Percentiles rank a stretch among this genome's conserved stretches.
These are phyloP conservation scores for Dalbergia cultrata DNA, from an alignment of 306 rosid species.

Conservation along the genomic window DNA sequence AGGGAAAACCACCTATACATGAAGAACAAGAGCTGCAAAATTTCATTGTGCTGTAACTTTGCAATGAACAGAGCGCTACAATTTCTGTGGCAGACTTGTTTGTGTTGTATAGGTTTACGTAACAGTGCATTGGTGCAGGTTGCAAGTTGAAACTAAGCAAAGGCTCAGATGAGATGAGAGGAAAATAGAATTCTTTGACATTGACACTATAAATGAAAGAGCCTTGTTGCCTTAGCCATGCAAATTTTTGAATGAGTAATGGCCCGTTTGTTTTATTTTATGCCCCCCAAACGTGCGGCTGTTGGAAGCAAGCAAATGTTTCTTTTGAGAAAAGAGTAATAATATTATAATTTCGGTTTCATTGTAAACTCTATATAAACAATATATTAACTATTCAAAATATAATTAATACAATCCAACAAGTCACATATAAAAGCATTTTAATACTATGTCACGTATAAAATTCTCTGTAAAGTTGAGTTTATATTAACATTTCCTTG, in stretches of 20 bases:
- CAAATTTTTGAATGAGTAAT: not conserved
- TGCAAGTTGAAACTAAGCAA: not conserved
- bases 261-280: too few relatives aligned
- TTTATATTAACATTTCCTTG: too few relatives aligned
- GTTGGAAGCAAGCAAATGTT: too few relatives aligned
- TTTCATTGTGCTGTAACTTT: slow-evolving; percentile 36
- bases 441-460: too few relatives aligned
- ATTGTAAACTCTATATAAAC: too few relatives aligned
- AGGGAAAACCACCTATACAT: slow-evolving; percentile 39
- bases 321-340: too few relatives aligned
- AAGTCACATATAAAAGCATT: too few relatives aligned
- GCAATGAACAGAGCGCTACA: not conserved
- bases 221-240: not conserved
- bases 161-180: slow-evolving; percentile 12
- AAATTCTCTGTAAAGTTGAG: too few relatives aligned
- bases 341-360: too few relatives aligned
- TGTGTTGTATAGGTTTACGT: slow-evolving; percentile 4
- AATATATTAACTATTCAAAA: too few relatives aligned
- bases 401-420: too few relatives aligned
- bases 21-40: slow-evolving; percentile 44
- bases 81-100: slow-evolving; percentile 25
- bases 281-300: too few relatives aligned
- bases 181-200: not conserved
- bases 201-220: not conserved
- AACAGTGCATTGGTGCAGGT: slow-evolving; percentile 1